Conservation (phyloP, 1,139 yeast genomes). For the Diutina mesorugosa region DNA sequence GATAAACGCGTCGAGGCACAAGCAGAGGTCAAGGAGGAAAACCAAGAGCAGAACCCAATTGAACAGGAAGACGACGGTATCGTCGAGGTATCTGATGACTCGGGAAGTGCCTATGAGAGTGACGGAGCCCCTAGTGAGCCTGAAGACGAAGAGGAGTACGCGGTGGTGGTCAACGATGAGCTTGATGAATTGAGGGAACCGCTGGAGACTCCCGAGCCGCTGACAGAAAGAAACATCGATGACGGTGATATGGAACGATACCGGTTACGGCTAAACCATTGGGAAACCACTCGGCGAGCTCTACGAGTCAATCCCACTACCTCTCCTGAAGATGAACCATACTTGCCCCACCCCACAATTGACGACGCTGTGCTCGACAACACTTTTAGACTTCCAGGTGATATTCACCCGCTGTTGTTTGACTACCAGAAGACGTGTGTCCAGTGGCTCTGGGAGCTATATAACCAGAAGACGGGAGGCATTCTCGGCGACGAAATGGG, state of each 20-base stretch:
- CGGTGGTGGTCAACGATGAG: conserved; percentile 5
- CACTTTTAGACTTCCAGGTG: conserved; percentile 75
- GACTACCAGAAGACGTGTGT: conserved; percentile 93
- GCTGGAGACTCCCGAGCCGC: background rate
- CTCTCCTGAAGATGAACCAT: background rate
- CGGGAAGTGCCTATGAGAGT: conserved; percentile 12
- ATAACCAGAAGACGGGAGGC: conserved; percentile 83
- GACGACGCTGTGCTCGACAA: conserved; percentile 66
- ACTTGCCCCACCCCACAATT: conserved; percentile 61
- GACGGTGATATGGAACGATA: background rate
- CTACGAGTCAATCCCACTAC: background rate
- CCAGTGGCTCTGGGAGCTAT: conserved; percentile 70
- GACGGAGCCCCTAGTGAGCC: conserved; percentile 6
- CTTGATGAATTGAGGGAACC: conserved; percentile 5
- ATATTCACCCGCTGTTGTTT: conserved; percentile 72
- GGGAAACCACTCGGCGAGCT: background rate
- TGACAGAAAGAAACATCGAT: conserved; percentile 3
- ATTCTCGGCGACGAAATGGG: conserved; percentile 98
- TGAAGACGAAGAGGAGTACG: conserved; percentile 6
- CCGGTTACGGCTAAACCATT: background rate
- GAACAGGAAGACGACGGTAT: conserved; percentile 7
- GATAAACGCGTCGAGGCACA: conserved; percentile 2
- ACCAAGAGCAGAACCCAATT: conserved; percentile 4
- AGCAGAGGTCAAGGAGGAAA: conserved; percentile 6
- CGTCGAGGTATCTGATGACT: conserved; percentile 11